Percentiles rank a stretch among this genome's conserved stretches.
phyloP scores from a whole-genome alignment of 352 stramenopile genomes.

The Phytophthora chlamydospora region DNA sequence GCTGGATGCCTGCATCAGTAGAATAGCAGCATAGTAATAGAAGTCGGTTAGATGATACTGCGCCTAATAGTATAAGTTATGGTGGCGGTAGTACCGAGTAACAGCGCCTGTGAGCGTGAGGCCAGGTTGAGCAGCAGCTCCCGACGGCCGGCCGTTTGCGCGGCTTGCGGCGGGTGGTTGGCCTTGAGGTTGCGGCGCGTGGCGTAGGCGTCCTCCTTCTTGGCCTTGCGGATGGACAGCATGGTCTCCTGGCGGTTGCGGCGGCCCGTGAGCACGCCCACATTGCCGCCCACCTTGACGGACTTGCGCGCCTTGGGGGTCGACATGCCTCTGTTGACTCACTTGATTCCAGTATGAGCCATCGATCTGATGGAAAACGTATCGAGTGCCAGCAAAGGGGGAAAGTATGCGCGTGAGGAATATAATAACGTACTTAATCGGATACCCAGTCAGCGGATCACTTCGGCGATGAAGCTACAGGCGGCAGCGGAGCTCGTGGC shows the following conservation, averaged over 20 bases:
- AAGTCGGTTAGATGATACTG: too few species aligned
- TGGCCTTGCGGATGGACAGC: slow-evolving; percentile 88
- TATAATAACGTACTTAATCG: not conserved
- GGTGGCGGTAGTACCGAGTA: slow-evolving; percentile 47
- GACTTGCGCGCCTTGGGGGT: slow-evolving; percentile 69
- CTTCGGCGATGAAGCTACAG: slow-evolving; percentile 11
- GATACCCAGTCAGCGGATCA: not conserved
- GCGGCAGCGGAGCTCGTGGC: slow-evolving; percentile 19
- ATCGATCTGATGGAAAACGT: too few species aligned
- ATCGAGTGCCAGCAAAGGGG: too few species aligned
- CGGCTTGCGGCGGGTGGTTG: slow-evolving; percentile 59
- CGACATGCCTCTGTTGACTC: slow-evolving; percentile 31
- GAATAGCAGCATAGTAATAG: not conserved
- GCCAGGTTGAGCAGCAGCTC: slow-evolving; percentile 85
- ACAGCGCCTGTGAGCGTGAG: slow-evolving; percentile 74
- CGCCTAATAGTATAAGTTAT: not conserved
- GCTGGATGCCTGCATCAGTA: slow-evolving; percentile 67
- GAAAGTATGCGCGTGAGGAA: too few species aligned
- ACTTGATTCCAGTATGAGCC: slow-evolving; percentile 33
- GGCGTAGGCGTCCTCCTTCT: slow-evolving; percentile 90
- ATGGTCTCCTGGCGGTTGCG: slow-evolving; percentile 88
- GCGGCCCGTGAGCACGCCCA: slow-evolving; percentile 76
- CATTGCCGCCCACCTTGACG: slow-evolving; percentile 71
- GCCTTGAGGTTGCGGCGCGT: slow-evolving; percentile 86
- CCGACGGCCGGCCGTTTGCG: slow-evolving; percentile 55